Base-by-base conservation (phyloP, 208 protist species). In the Leishmania tropica region DNA sequence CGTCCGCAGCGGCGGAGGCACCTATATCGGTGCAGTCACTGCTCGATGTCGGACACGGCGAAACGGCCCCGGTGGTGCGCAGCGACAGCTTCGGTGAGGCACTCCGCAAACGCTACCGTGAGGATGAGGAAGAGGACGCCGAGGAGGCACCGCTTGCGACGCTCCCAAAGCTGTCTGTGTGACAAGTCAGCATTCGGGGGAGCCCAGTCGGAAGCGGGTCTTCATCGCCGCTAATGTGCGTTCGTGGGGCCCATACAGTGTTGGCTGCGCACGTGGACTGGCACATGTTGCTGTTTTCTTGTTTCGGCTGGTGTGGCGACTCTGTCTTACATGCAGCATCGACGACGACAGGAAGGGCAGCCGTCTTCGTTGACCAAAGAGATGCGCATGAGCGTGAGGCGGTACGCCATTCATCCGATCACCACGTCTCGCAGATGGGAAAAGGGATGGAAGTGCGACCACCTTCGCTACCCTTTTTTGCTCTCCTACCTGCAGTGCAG, bases 81-180 rank as follows among this genome's bases (percentile, higher is more conserved):
- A 97, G 88, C 67, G 79, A 81, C 54, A 87, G 84, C 62, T 94
- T 95, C 56, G 90, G 90, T 11, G 90, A 92, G 73, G 93, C 93
- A 17, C 88, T 97, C 51, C 90, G 91, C 3, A 97, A 97, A 83
- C 90, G 94, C 17, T 93, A 93, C 80, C 87, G 91, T 42, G 92
- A 95, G 15, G 94, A 97, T 28, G 92, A 96, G 17, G 88, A 92
- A 19, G 88, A 88, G 6, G 86, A 91, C 64, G 24, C 48, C 40
- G 78, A 76, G 5, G 68, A n/a, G 7, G 73, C 64, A 5, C 78
- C 78, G 37, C 64, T 68, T 47, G 42, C 73, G 8, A 28, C 54
- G 28, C 71, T 85, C 45, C 82, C 82, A 56, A 81, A 76, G 56
- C 73, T 85, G 24, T 42, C 64, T 10, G 19, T 76, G 72, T 82